Conservation (phyloP, 257 asterid species). For the Ophiorrhiza pumila region DNA sequence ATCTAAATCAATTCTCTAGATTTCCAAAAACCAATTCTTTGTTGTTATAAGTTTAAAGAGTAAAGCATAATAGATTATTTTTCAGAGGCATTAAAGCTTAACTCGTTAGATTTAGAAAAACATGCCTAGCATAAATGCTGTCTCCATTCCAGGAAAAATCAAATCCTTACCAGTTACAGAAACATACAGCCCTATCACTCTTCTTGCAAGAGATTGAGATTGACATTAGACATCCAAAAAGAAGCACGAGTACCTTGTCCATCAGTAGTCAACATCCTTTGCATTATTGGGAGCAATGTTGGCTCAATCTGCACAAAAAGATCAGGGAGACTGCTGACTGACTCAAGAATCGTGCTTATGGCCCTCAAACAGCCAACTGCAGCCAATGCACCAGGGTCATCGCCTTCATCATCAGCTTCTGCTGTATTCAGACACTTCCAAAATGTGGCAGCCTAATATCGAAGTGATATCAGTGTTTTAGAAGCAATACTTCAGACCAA, state of each 20-base stretch:
- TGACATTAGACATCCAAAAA: not conserved
- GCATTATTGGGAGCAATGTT: conserved; percentile 88
- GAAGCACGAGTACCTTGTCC: conserved; percentile 70
- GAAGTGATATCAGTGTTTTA: not conserved
- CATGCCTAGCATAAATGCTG: not conserved
- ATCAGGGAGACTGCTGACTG: conserved; percentile 85
- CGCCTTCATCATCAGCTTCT: conserved; percentile 94
- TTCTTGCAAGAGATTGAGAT: not conserved
- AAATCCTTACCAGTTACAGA: too few relatives aligned
- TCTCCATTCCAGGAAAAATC: not conserved
- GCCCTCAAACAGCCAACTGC: conserved; percentile 99
- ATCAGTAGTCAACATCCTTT: conserved; percentile 91
- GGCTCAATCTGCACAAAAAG: conserved; percentile 88
- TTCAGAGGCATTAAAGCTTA: not conserved
- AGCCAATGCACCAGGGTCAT: conserved; percentile 98
- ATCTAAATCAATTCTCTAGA: not conserved
- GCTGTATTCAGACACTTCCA: conserved; percentile 96
- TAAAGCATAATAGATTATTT: not conserved
- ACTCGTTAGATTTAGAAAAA: too few relatives aligned
- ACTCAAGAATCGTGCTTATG: conserved; percentile 97
- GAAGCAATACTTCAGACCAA: not conserved
- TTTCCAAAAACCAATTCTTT: not conserved
- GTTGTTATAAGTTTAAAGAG: not conserved
- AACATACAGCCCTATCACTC: not conserved
- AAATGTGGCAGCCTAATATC: conserved; percentile 86